A percentile compares a stretch with the other conserved stretches of the same genome.
phyloP scores from a whole-genome alignment of 2,329 filamentous ascomycete species.

The Colletotrichum coccodes region DNA sequence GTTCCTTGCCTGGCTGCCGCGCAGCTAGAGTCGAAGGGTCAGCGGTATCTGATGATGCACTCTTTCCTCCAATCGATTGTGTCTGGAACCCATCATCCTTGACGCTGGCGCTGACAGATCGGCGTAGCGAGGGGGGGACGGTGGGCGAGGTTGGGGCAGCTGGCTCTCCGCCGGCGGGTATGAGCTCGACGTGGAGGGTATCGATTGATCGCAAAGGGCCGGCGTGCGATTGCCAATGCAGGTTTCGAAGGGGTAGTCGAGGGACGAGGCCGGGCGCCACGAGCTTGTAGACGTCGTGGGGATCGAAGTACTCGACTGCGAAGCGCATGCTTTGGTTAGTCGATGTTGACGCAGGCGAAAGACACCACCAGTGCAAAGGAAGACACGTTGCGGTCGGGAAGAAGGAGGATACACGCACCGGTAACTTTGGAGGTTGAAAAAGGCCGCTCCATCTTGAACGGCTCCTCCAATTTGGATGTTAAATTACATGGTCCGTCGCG shows the following conservation, averaged over 20 bases:
- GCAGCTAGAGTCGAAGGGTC: conserved; percentile 39
- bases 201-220: conserved; percentile 93
- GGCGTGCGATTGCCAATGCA: conserved; percentile 96
- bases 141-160: conserved; percentile 45
- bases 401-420: conserved; percentile 55
- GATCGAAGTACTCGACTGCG: conserved; percentile 95
- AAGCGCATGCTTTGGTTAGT: conserved; percentile 10
- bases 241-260: conserved; percentile 86
- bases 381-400: background rate
- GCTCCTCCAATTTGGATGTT: conserved; percentile 30
- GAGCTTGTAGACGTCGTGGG: conserved; percentile 86
- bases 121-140: conserved; percentile 39
- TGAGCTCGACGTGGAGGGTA: conserved; percentile 88
- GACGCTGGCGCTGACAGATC: conserved; percentile 44
- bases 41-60: conserved; percentile 48
- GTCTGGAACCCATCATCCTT: conserved; percentile 71
- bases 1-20: conserved; percentile 57
- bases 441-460: conserved; percentile 70
- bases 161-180: conserved; percentile 65
- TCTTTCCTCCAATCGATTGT: conserved; percentile 57
- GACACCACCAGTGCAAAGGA: background rate
- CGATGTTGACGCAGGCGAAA: background rate
- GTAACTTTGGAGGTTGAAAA: conserved; percentile 82
- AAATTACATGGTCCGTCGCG: conserved; percentile 21
- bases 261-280: conserved; percentile 81